Base-by-base conservation (phyloP, 108 stramenopile genomes). In the Skeletonema potamos region DNA sequence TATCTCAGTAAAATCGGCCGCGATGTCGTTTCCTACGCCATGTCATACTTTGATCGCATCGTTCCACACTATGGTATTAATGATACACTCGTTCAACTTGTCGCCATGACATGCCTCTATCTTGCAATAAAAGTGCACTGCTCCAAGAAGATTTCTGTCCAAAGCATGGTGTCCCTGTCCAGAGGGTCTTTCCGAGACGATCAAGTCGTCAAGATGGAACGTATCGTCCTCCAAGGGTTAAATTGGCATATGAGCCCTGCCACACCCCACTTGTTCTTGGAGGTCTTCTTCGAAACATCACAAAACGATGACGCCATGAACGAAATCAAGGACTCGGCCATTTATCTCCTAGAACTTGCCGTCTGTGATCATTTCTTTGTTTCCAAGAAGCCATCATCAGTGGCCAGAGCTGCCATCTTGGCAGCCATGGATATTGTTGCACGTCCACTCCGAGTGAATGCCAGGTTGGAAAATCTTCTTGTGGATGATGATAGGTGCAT, bases 171-270 rank as follows among this genome's bases (percentile, higher is more conserved):
- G 2, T 51, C 48, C 18, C 48, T 51, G 3, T 22, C 20, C 22
- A 20, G 48, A 20, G 48, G 48, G 8, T 51, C 22, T 0, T 51
- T 51, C 48, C 48, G 48, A 20, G 18, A 51, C 22, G 48, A 51
- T 51, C 48, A 51, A 51, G 48, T 51, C 1, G 22, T 51, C 48
- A 51, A 51, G 48, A 51, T 51, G 48, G 48, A 51, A 51, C 48
- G 48, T 4, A 20, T 51, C 9, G 17, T 51, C 48, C 48, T 51
- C 22, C 48, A 51, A 20, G 48, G 48, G 18, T 22, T 51, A 8
- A 51, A 51, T 51, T 51, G 48, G 48, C 9, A 51, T 51, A 9
- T 51, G 8, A 51, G 6, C 8, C 48, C 48, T n/a, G 48, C 48
- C 48, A 51, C 48, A 24, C 48, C 48, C 20, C 48, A 51, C 22